Conservation (phyloP, 31 red algal genomes). For the Endocladia muricata region DNA sequence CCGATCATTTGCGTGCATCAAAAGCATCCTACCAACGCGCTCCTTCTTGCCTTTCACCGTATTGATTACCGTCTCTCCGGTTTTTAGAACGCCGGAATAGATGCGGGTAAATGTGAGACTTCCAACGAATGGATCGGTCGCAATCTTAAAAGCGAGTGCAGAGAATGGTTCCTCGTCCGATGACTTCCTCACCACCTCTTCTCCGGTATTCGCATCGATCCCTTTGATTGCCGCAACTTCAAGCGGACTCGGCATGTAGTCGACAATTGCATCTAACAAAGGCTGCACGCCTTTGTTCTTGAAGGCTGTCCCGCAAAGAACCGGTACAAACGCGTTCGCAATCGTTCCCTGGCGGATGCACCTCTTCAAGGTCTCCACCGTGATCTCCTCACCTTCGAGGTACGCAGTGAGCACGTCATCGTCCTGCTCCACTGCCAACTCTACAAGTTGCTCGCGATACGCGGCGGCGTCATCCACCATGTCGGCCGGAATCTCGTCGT, state of each 20-base stretch:
- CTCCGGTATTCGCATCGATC: conserved; percentile 59
- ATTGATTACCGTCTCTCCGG: conserved; percentile 84
- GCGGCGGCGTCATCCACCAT: conserved; percentile 74
- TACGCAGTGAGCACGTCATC: conserved; percentile 91
- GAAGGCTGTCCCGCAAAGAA: conserved; percentile 98
- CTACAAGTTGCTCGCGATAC: conserved; percentile 90
- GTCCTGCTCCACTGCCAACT: conserved; percentile 91
- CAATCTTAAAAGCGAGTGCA: conserved; percentile 99
- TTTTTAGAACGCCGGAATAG: conserved; percentile 93
- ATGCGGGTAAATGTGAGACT: conserved; percentile 93
- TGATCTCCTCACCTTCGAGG: conserved; percentile 85
- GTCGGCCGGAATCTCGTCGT: conserved; percentile 81
- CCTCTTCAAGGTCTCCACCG: conserved; percentile 53
- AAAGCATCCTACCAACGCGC: conserved; percentile 92
- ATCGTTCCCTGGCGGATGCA: conserved; percentile 93
- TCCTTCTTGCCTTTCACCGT: conserved; percentile 93
- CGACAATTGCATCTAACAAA: conserved; percentile 92
- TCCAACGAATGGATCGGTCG: conserved; percentile 99
- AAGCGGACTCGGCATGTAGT: conserved; percentile 93
- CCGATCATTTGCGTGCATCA: conserved; percentile 99
- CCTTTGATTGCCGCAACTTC: conserved; percentile 93
- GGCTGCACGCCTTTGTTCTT: conserved; percentile 99
- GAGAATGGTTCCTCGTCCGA: conserved; percentile 94
- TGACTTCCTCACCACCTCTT: conserved; percentile 77
- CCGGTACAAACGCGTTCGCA: conserved; percentile 79